Percentiles rank a stretch among this genome's conserved stretches.
These are phyloP conservation scores for Arachis monticola DNA, from an alignment of 331 rosid species.

Conservation along the genomic window DNA sequence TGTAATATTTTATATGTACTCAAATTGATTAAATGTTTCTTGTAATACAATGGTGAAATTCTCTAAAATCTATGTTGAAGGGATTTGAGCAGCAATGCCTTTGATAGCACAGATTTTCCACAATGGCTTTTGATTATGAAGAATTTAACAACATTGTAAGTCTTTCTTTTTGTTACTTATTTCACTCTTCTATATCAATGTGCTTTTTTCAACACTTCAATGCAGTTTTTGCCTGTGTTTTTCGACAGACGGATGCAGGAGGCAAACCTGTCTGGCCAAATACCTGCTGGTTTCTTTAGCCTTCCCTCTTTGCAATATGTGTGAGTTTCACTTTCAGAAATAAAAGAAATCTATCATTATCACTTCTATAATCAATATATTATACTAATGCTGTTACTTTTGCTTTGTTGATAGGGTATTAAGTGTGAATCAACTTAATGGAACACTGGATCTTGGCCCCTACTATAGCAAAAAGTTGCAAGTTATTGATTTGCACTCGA, in stretches of 20 bases:
- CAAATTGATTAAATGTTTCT: background rate
- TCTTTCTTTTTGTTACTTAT: slow-evolving; percentile 22
- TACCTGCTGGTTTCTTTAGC: slow-evolving; percentile 51
- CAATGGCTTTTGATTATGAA: slow-evolving; percentile 46
- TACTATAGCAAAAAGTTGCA: slow-evolving; percentile 15
- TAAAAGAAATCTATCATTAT: background rate
- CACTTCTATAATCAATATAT: background rate
- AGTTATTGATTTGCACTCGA: slow-evolving; percentile 45
- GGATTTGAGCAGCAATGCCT: slow-evolving; percentile 64
- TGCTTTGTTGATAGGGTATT: slow-evolving; percentile 30
- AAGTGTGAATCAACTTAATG: slow-evolving; percentile 8
- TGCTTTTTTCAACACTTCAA: slow-evolving; percentile 13
- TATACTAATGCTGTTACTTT: slow-evolving; percentile 4
- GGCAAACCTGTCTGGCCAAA: slow-evolving; percentile 41
- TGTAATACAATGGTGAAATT: slow-evolving; percentile 7
- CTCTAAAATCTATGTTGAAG: slow-evolving; percentile 39
- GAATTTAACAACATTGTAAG: slow-evolving; percentile 57
- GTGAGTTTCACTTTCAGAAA: slow-evolving; percentile 50
- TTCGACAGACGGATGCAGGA: slow-evolving; percentile 57
- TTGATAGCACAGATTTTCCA: slow-evolving; percentile 45
- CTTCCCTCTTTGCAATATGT: slow-evolving; percentile 46
- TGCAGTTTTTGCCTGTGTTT: background rate
- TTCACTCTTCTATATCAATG: background rate
- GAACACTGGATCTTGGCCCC: slow-evolving; percentile 36
- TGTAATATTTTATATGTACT: too few species aligned